phyloP scores from a whole-genome alignment of 768 basidiomycete species.

The Termitomyces sp. region DNA sequence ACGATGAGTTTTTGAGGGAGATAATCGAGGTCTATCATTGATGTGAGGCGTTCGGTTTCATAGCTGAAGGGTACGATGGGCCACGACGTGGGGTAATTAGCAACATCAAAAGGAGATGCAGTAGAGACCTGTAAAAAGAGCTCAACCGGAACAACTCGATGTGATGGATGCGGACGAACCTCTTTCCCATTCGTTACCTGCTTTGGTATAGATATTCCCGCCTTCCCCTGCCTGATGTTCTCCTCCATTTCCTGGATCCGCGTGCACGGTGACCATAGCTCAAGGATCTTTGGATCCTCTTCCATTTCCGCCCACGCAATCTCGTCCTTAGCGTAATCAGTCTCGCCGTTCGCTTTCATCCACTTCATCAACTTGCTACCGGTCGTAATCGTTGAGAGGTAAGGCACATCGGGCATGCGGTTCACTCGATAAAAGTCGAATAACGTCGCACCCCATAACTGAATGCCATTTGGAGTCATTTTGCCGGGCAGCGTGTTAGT shows the following conservation, averaged over 20 bases:
- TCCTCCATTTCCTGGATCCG: constrained; percentile 3
- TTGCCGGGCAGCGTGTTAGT: constrained; percentile 21
- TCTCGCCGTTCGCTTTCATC: constrained; percentile 30
- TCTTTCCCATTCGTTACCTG: not conserved
- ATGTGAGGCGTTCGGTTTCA: constrained; percentile 16
- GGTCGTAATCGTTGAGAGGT: constrained; percentile 21
- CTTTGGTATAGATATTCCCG: not conserved
- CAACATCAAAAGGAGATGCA: constrained; percentile 23
- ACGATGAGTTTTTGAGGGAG: constrained; percentile 36
- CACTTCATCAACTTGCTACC: constrained; percentile 31
- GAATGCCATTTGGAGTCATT: constrained; percentile 22
- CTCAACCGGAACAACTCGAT: no score
- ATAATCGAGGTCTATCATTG: constrained; percentile 19
- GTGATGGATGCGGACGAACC: not conserved
- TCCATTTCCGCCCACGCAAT: constrained; percentile 30
- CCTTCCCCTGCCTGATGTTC: constrained; percentile 3
- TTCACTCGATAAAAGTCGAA: constrained; percentile 34
- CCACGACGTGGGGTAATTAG: constrained; percentile 35
- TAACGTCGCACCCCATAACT: constrained; percentile 38
- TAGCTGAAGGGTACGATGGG: constrained; percentile 33
- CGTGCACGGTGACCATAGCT: constrained; percentile 13
- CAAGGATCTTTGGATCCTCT: constrained; percentile 25
- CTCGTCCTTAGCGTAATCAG: constrained; percentile 24
- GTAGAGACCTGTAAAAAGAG: constrained; percentile 11
- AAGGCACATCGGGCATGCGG: constrained; percentile 15